phyloP scores from a whole-genome alignment of 2,329 filamentous ascomycete genomes.

The Xylaria sp. region DNA sequence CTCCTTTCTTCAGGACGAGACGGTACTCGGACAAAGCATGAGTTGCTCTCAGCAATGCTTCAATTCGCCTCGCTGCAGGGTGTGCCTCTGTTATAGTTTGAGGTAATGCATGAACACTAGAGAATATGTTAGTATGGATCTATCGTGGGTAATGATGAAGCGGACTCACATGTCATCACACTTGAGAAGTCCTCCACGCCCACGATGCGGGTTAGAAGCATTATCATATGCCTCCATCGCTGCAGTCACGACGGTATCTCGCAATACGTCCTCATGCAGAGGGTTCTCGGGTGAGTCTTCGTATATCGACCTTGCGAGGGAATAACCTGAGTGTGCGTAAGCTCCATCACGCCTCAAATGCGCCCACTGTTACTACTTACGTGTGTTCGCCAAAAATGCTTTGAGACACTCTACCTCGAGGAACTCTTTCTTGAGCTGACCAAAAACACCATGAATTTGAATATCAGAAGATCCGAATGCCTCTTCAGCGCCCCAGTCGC shows the following conservation, averaged over 20 bases:
- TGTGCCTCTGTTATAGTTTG: slow-evolving; percentile 63
- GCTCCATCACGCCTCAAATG: neutral
- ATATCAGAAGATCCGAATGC: slow-evolving; percentile 44
- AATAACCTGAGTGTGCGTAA: slow-evolving; percentile 61
- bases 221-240: slow-evolving; percentile 81
- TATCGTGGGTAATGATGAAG: neutral
- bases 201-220: slow-evolving; percentile 82
- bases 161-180: slow-evolving; percentile 75
- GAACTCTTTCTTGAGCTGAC: slow-evolving; percentile 67
- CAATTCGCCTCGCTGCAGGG: slow-evolving; percentile 63
- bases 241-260: slow-evolving; percentile 69
- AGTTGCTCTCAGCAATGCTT: slow-evolving; percentile 75
- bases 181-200: slow-evolving; percentile 79
- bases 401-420: slow-evolving; percentile 79
- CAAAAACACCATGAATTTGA: slow-evolving; percentile 63
- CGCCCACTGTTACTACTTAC: slow-evolving; percentile 56
- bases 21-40: slow-evolving; percentile 81
- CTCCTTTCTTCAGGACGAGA: slow-evolving; percentile 79
- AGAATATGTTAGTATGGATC: slow-evolving; percentile 16
- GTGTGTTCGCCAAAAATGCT: slow-evolving; percentile 68
- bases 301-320: slow-evolving; percentile 71
- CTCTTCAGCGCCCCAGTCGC: slow-evolving; percentile 72
- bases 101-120: slow-evolving; percentile 72
- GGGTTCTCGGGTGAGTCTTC: slow-evolving; percentile 61
- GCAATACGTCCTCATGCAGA: slow-evolving; percentile 62